Evolutionary conservation across 768 basidiomycete species (phyloP), one percentile per base, ranked within the genome.

Genomic region (Lactarius trivialis): DNA sequence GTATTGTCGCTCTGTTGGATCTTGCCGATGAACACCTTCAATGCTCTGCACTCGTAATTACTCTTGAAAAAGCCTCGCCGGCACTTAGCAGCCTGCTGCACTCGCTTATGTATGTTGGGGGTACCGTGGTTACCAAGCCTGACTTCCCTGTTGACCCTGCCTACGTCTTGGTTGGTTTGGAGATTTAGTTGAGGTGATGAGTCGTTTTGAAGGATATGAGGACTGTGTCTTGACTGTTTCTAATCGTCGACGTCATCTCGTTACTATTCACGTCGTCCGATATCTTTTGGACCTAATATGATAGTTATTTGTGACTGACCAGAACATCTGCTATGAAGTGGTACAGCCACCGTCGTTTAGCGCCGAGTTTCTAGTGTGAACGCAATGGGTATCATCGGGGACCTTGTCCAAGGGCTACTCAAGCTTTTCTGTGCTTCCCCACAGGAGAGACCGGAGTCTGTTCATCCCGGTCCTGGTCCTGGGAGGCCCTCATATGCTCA

Each of bases 91-190:
- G 85, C 69, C 77, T 93, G 60, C 77, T 95, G 39, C 93, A 95
- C 71, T 88, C 93, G 55, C 80, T 95, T 65, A 91, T 95, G 89
- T 95, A 95, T 74, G 89, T 94, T 56, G 92, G 92, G 65, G 93
- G 90, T 59, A 83, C 81, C 55, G 87, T 95, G 57, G 85, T 95
- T 56, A 89, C 91, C 58, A 86, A 84, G 71, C 88, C 89, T 58
- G 84, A 83, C 28, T 90, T 89, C 78, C 78, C 84, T 69, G 83
- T 87, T 60, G 83, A 91, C 70, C 80, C 87, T 32, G 83, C 85
- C 19, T 91, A 85, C 71, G 82, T 95, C 37, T 84, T 94, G 51
- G 88, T 95, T 58, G 93, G 93, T 43, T 76, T 95, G 73, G 92
- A 93, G 69, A 84, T 94, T 17, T 64, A 64, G 48, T 8, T 21